phyloP scores from a whole-genome alignment of 2,329 filamentous ascomycete genomes.

The Phaeomoniella chlamydospora region DNA sequence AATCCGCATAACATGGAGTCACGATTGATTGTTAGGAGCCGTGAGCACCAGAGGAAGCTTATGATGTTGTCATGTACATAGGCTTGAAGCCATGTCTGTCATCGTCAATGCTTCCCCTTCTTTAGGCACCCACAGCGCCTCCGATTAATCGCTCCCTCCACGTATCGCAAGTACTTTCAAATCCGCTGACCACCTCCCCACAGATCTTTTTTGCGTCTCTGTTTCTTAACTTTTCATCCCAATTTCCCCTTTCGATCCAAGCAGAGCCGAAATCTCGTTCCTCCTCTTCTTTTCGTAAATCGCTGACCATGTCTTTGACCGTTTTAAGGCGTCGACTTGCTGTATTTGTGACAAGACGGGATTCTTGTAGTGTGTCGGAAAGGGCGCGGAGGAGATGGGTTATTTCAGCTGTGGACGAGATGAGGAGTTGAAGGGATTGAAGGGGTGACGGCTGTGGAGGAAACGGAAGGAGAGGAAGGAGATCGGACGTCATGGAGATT shows the following conservation, averaged over 20 bases:
- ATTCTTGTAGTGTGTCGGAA: conserved; percentile 88
- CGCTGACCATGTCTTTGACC: conserved; percentile 71
- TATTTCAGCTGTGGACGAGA: conserved; percentile 56
- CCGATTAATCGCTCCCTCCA: conserved; percentile 65
- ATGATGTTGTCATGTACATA: no score
- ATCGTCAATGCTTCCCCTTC: no score
- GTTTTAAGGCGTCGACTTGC: conserved; percentile 67
- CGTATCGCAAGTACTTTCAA: conserved; percentile 76
- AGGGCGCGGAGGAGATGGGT: conserved; percentile 72
- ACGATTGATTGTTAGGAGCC: no score
- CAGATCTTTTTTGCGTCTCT: conserved; percentile 77
- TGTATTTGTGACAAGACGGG: conserved; percentile 69
- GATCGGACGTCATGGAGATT: conserved; percentile 39
- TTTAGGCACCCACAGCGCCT: conserved; percentile 10
- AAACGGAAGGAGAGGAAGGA: conserved; percentile 36
- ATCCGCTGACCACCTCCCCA: conserved; percentile 76
- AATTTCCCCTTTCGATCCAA: conserved; percentile 71
- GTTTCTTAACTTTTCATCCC: conserved; percentile 60
- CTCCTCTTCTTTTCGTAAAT: conserved; percentile 73
- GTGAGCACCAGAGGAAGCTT: no score
- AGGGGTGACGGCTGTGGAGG: conserved; percentile 33
- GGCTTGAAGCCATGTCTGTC: no score
- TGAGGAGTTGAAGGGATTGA: conserved; percentile 52
- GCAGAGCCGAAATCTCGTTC: conserved; percentile 65
- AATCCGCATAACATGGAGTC: no score